These are phyloP conservation scores for Auriscalpium vulgare DNA, from an alignment of 768 basidiomycete species.

Conservation along the genomic window DNA sequence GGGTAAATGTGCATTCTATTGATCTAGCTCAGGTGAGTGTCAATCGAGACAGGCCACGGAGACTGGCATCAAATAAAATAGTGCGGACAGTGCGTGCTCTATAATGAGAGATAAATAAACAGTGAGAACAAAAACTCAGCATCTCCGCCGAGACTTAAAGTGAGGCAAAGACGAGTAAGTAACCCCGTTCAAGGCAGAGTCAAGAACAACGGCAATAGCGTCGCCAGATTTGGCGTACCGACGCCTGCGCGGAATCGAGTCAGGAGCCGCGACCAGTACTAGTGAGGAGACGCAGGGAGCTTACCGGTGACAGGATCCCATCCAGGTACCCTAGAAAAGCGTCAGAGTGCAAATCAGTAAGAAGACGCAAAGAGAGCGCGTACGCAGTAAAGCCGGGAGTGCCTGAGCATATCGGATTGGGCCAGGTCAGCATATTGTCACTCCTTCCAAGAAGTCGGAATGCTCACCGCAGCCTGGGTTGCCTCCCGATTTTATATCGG, in stretches of 20 bases:
- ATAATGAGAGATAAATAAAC: too few species aligned
- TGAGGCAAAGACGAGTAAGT: not conserved
- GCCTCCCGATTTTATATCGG: slow-evolving; percentile 19
- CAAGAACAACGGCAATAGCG: slow-evolving; percentile 19
- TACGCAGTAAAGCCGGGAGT: slow-evolving; percentile 19
- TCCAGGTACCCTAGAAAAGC: slow-evolving; percentile 9
- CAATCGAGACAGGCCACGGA: too few species aligned
- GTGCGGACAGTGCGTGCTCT: too few species aligned
- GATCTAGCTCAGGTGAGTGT: too few species aligned
- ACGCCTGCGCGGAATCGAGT: slow-evolving; percentile 9
- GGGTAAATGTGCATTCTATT: too few species aligned
- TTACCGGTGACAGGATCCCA: slow-evolving; percentile 20
- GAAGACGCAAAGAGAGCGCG: not conserved
- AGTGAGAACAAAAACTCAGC: too few species aligned
- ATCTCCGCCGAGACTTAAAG: too few species aligned
- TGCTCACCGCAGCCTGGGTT: slow-evolving; percentile 17
- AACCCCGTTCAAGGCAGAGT: slow-evolving; percentile 15
- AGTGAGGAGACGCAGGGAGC: not conserved
- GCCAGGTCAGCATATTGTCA: not conserved
- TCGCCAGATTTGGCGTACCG: slow-evolving; percentile 21
- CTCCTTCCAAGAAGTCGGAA: not conserved
- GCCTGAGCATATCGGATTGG: not conserved
- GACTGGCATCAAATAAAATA: too few species aligned
- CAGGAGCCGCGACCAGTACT: not conserved
- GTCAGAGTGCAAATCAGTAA: not conserved